phyloP scores from a whole-genome alignment of 2,329 filamentous ascomycete species.

The Neonectria magnoliae region DNA sequence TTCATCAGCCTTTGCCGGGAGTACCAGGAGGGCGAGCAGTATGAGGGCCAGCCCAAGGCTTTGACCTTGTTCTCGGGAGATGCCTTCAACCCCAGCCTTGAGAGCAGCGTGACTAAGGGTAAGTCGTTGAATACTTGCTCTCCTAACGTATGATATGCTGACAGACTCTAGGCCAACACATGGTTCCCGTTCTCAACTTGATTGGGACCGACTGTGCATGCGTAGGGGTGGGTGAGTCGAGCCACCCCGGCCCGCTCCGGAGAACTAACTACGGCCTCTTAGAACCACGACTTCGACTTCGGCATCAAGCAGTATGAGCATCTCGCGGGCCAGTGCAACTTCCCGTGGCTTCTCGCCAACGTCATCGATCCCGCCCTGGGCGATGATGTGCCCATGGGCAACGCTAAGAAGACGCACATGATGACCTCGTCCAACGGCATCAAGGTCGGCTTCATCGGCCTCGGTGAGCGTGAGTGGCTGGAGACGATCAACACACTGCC shows the following conservation, averaged over 20 bases:
- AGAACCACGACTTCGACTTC: constrained; percentile 95
- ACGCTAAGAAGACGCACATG: constrained; percentile 79
- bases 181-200: constrained; percentile 85
- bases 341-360: constrained; percentile 92
- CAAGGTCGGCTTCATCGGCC: constrained; percentile 85
- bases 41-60: constrained; percentile 69
- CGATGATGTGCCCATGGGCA: constrained; percentile 76
- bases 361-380: constrained; percentile 86
- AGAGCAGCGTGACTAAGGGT: constrained; percentile 90
- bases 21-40: constrained; percentile 73
- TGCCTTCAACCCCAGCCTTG: constrained; percentile 90
- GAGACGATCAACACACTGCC: constrained; percentile 89
- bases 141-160: background rate
- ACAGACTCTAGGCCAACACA: constrained; percentile 70
- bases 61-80: constrained; percentile 91
- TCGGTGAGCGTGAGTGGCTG: constrained; percentile 90
- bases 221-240: constrained; percentile 71
- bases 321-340: constrained; percentile 77
- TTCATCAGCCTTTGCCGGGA: constrained; percentile 83
- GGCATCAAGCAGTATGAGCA: constrained; percentile 83
- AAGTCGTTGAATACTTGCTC: constrained; percentile 26
- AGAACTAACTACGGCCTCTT: constrained; percentile 20
- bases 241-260: constrained; percentile 26
- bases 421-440: constrained; percentile 84
- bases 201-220: constrained; percentile 84